phyloP scores from a whole-genome alignment of 352 stramenopile species.

The Phytophthora quininea region DNA sequence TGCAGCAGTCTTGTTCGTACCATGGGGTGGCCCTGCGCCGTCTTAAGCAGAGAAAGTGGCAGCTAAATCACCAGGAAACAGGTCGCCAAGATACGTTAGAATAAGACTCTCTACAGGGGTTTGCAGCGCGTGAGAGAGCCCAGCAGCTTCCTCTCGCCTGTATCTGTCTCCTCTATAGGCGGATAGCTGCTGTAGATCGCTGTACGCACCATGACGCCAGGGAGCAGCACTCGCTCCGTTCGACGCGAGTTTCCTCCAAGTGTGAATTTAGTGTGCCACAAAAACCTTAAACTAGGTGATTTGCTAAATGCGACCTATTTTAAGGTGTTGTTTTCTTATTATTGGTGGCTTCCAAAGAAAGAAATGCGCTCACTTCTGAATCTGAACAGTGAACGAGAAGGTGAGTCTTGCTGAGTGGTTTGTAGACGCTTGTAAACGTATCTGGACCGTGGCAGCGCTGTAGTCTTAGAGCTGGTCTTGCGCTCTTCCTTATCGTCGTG shows the following conservation, averaged over 20 bases:
- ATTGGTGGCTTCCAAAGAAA: conserved; percentile 16
- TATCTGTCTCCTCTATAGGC: not conserved
- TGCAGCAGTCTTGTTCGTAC: conserved; percentile 31
- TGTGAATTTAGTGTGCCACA: no score
- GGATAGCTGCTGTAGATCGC: not conserved
- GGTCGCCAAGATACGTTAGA: conserved; percentile 28
- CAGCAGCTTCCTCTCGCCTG: not conserved
- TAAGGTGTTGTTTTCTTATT: no score
- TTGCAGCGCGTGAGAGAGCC: not conserved
- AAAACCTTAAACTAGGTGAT: no score
- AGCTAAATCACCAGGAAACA: conserved; percentile 60
- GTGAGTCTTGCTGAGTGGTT: conserved; percentile 6
- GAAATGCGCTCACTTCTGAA: conserved; percentile 22
- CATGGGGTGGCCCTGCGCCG: conserved; percentile 95
- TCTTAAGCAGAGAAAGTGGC: conserved; percentile 96
- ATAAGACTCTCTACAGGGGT: not conserved
- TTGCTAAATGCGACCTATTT: no score
- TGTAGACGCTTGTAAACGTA: not conserved
- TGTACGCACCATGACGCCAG: conserved; percentile 31
- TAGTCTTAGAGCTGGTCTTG: not conserved
- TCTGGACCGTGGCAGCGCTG: not conserved
- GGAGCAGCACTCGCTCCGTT: conserved; percentile 15
- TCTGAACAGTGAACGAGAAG: conserved; percentile 24
- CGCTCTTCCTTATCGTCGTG: not conserved
- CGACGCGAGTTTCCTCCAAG: not conserved